Evolutionary conservation across 1,284 basidiomycete species (phyloP).

Genomic region (Melampsora occidentalis): DNA sequence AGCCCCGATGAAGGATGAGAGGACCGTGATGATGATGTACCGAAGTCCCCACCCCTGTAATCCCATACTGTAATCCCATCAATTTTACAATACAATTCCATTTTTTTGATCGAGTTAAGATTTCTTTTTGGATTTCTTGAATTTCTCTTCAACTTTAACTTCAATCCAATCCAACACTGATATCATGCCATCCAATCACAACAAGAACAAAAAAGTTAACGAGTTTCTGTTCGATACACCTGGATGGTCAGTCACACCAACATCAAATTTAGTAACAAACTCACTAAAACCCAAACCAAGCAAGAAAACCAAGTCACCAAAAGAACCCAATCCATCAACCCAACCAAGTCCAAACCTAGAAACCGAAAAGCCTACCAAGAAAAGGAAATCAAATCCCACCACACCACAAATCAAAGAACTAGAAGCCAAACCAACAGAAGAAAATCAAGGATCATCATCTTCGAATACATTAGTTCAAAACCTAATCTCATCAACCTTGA

Average conservation of each 20-base stretch:
- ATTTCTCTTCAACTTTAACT: not conserved
- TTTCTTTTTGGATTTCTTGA: no score
- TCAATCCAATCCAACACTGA: not conserved
- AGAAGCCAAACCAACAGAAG: not conserved
- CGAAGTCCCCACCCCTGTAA: no score
- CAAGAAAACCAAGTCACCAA: constrained; percentile 1
- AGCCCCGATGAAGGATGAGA: no score
- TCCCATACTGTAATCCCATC: no score
- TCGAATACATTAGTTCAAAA: constrained; percentile 10
- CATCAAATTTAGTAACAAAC: not conserved
- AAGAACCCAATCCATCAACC: not conserved
- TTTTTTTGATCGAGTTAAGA: no score
- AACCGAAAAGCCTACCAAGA: not conserved
- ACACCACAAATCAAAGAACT: not conserved
- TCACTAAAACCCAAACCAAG: not conserved
- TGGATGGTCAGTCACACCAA: constrained; percentile 18
- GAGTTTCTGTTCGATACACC: constrained; percentile 24
- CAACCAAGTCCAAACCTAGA: not conserved
- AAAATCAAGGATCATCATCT: not conserved
- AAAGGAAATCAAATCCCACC: constrained; percentile 8
- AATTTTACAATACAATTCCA: no score
- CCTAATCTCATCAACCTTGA: constrained; percentile 48
- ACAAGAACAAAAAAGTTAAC: not conserved
- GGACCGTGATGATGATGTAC: no score
- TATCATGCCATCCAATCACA: not conserved